Conservation (phyloP, 2,329 filamentous ascomycete species). For the Hawksworthiomyces lignivorus region DNA sequence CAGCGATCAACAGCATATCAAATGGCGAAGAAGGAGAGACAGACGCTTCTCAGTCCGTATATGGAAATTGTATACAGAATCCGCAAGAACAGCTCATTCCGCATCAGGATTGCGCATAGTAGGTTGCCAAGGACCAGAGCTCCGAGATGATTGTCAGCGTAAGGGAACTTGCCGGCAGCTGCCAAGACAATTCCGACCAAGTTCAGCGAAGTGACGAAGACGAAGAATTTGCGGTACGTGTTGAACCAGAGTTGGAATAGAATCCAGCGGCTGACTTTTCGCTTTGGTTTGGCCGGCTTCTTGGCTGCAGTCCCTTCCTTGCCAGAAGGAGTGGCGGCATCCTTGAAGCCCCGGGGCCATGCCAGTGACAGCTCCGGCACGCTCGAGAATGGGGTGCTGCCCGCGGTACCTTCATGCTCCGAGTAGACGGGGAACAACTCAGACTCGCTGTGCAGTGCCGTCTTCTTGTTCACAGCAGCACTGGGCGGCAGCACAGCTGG, state of each 20-base stretch:
- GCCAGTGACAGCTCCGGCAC: neutral
- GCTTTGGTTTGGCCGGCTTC: neutral
- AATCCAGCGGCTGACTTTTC: conserved; percentile 24
- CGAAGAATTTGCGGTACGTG: conserved; percentile 33
- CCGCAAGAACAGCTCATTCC: conserved; percentile 31
- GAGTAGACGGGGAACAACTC: conserved; percentile 1
- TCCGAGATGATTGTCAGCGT: conserved; percentile 30
- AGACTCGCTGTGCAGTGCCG: neutral
- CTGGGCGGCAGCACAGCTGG: too few species aligned
- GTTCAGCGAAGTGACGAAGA: conserved; percentile 28
- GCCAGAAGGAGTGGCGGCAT: neutral
- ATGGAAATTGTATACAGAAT: conserved; percentile 29
- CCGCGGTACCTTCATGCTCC: neutral
- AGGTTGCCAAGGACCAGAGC: conserved; percentile 32
- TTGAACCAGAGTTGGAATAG: conserved; percentile 32
- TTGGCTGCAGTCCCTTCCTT: neutral
- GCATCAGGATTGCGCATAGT: conserved; percentile 30
- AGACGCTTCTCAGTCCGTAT: conserved; percentile 28
- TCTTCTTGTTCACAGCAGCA: neutral
- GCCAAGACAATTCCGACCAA: conserved; percentile 28
- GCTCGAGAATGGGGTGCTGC: neutral
- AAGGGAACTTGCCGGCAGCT: conserved; percentile 24
- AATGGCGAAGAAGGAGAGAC: conserved; percentile 12
- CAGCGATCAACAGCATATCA: too few species aligned
- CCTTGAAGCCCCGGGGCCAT: conserved; percentile 1